A percentile compares a stretch with the other conserved stretches of the same genome.
Conservation (phyloP, 495 filamentous ascomycete genomes). For the Penicillium alfredii region DNA sequence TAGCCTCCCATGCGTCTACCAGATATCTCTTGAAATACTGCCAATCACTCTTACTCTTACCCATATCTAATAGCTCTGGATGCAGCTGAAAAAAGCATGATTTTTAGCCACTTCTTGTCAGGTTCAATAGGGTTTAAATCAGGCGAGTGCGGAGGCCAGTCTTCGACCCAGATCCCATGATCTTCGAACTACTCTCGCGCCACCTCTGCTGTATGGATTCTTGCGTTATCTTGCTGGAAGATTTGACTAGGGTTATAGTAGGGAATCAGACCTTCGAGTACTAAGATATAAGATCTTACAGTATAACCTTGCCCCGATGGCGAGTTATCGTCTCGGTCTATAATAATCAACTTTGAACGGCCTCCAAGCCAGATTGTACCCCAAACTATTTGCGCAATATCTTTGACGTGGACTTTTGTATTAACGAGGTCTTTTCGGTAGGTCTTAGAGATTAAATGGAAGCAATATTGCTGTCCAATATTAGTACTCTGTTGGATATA, state of each 20-base stretch:
- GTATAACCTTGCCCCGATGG: neutral
- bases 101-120: neutral
- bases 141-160: neutral
- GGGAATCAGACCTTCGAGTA: neutral
- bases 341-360: neutral
- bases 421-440: neutral
- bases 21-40: neutral
- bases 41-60: neutral
- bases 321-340: neutral
- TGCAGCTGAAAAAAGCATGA: neutral
- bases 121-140: neutral
- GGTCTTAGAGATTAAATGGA: neutral
- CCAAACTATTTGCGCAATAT: constrained; percentile 4
- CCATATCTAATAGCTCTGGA: neutral
- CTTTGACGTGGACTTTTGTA: neutral
- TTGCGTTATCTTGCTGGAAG: neutral
- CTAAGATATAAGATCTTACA: neutral
- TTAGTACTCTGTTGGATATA: neutral
- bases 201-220: neutral
- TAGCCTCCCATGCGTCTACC: neutral
- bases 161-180: neutral
- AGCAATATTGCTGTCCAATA: neutral
- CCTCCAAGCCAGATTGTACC: constrained; percentile 1
- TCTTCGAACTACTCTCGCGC: neutral
- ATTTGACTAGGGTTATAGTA: neutral